Base-by-base conservation (phyloP, 2,329 filamentous ascomycete genomes). In the Aspergillus melleus region DNA sequence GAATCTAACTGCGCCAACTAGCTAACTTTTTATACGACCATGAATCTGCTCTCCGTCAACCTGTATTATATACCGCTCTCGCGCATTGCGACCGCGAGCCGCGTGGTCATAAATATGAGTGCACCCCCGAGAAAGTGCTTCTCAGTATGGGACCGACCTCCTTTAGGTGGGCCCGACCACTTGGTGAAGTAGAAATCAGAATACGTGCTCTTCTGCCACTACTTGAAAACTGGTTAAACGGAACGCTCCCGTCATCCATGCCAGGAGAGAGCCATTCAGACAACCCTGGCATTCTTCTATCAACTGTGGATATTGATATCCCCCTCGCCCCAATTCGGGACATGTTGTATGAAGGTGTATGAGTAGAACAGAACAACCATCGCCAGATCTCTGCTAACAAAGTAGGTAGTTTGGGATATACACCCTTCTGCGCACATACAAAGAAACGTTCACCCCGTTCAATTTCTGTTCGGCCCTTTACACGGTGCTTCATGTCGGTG, bases 321-420 rank as follows among this genome's bases (percentile, higher is more conserved):
- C 57, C 51, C 46, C 52, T 59, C 10, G 32, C 52, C 52, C 52
- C 52, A 39, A 47, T 59, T 14, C 52, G 57, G 52, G 47, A 59
- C 32, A 47, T 59, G 49, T 53, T 55, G 47, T 59, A 55, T 36
- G 51, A 58, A 58, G 56, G 56, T 54, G 56, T 58, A 58, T 49
- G 42, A 20, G 51, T 58, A 24, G 49, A 24, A 12, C 54, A 49
- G 53, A 2, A 54, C 30, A 6, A 22, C 51, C 20, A 30, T 54
- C 3, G n/a, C 51, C 20, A 22, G 26, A 58, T 49, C 30, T 51
- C 53, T 44, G 54, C 51, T 51, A 14, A 54, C n/a, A 42, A 32
- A 58, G 29, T 20, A 58, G 42, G 19, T 30, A 58, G 56, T 54
- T 58, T 50, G 56, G 56, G 49, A 54, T 39, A 26, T 58, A 54